Base-by-base conservation (phyloP, 1,139 yeast species). In the Wickerhamomyces sp. region DNA sequence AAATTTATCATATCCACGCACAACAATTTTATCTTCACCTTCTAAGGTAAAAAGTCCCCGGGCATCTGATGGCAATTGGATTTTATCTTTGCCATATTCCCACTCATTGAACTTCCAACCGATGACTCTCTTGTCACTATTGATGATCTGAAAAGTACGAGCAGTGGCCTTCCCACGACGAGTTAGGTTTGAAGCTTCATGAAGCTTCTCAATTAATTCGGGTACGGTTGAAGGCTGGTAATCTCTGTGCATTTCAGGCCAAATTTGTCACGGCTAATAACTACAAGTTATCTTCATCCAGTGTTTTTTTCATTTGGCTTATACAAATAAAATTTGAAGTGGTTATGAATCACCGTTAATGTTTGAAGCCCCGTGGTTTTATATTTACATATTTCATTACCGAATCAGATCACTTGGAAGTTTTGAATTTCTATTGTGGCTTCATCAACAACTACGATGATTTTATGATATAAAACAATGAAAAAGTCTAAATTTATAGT, bases 1-100 rank as follows among this genome's bases (percentile, higher is more conserved):
- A 60, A 94, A 94, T 64, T 94, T 94, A 62, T 94, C 94, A 58
- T 94, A 94, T 0, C 99, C 98, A 50, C 99, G 67, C 1, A 83
- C 81, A 1, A 78, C 79, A 19, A 94, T 83, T 17, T 51, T 52
- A 9, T 61, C 61, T 2, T 35, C 45, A 37, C 57, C 61, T 30
- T 72, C 69, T 15, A 66, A 44, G 0, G 95, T 86, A 56, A 92
- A 92, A 15, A 92, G 61, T 0, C 98, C 98, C 40, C 98, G 70
- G 0, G 97, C 96, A 42, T 79, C 66, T 5, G 78, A 71, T 0
- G 97, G 96, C 17, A 89, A 63, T 2, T 46, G 44, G 8, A 76
- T 67, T 34, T 70, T 74, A 3, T 70, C 64, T 43, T 71, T 75
- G 16, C 79, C 79, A 55, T 86, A 90, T 51, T 86, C 96, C 85